phyloP scores from a whole-genome alignment of 768 basidiomycete genomes.

The Kwoniella dejecticola region DNA sequence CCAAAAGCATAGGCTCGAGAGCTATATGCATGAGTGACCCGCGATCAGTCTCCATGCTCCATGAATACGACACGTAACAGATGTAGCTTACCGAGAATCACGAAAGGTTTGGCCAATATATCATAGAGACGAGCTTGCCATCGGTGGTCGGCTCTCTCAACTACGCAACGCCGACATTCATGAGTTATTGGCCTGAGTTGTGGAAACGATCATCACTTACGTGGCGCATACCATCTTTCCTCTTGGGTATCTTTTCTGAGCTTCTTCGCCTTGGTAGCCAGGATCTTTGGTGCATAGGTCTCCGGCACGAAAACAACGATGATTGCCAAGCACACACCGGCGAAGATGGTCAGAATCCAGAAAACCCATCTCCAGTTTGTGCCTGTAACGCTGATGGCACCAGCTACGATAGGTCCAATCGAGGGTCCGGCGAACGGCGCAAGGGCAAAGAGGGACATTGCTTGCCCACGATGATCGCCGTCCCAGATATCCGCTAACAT shows the following conservation, averaged over 20 bases:
- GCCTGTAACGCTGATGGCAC: slow-evolving; percentile 44
- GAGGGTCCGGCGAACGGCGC: slow-evolving; percentile 57
- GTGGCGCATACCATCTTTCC: slow-evolving; percentile 53
- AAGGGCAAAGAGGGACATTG: slow-evolving; percentile 53
- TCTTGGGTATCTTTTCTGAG: slow-evolving; percentile 55
- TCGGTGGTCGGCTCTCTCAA: slow-evolving; percentile 39
- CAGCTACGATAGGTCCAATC: slow-evolving; percentile 56
- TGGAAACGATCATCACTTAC: slow-evolving; percentile 24
- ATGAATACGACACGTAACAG: no score
- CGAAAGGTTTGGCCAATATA: slow-evolving; percentile 53
- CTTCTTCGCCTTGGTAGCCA: slow-evolving; percentile 52
- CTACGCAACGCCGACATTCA: slow-evolving; percentile 1
- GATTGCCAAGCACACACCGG: slow-evolving; percentile 45
- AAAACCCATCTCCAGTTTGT: slow-evolving; percentile 52
- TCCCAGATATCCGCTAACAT: slow-evolving; percentile 57
- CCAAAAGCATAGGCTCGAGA: slow-evolving; percentile 54
- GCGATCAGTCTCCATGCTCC: no score
- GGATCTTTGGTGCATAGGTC: slow-evolving; percentile 55
- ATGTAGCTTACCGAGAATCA: slow-evolving; percentile 46
- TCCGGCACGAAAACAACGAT: slow-evolving; percentile 53
- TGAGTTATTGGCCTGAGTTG: no score
- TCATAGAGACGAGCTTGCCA: slow-evolving; percentile 41
- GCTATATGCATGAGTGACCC: slow-evolving; percentile 19
- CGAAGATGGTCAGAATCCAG: slow-evolving; percentile 55
- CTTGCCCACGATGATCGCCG: slow-evolving; percentile 54